Percentiles rank a stretch among this genome's conserved stretches.
These are phyloP conservation scores for Neospermospora avenae DNA, from an alignment of 2,329 filamentous ascomycete genomes.

Conservation along the genomic window DNA sequence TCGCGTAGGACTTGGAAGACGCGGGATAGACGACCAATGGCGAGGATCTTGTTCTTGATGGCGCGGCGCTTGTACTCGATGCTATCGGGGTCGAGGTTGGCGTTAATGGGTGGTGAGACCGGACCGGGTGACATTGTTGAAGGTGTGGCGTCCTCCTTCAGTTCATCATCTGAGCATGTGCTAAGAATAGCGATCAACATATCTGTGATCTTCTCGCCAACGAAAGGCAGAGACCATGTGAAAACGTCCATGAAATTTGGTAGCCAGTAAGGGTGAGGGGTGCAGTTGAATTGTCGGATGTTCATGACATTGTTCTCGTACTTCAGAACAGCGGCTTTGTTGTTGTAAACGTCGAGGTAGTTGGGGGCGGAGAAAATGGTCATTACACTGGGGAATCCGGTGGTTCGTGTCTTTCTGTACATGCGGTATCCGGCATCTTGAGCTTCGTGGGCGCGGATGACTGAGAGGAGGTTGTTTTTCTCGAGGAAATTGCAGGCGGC, in stretches of 20 bases:
- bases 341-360: conserved; percentile 99
- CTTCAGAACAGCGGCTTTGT: conserved; percentile 97
- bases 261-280: conserved; percentile 97
- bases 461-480: conserved; percentile 96
- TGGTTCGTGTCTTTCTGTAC: conserved; percentile 98
- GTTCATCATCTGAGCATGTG: conserved; percentile 98
- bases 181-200: conserved; percentile 99
- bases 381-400: conserved; percentile 98
- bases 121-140: conserved; percentile 61
- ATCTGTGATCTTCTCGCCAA: conserved; percentile 98
- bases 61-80: conserved; percentile 92
- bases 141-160: conserved; percentile 81
- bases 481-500: conserved; percentile 96
- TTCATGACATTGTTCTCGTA: conserved; percentile 99
- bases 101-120: conserved; percentile 65
- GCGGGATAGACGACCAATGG: conserved; percentile 91
- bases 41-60: conserved; percentile 99
- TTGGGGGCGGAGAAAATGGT: conserved; percentile 99
- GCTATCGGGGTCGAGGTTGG: conserved; percentile 68
- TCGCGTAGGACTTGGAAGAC: conserved; percentile 98
- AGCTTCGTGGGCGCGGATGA: conserved; percentile 96
- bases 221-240: conserved; percentile 98
- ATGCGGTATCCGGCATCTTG: conserved; percentile 98
- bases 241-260: conserved; percentile 99
- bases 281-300: conserved; percentile 99